Base-by-base conservation (phyloP, 75 land plant species). In the Cupressus sempervirens region DNA sequence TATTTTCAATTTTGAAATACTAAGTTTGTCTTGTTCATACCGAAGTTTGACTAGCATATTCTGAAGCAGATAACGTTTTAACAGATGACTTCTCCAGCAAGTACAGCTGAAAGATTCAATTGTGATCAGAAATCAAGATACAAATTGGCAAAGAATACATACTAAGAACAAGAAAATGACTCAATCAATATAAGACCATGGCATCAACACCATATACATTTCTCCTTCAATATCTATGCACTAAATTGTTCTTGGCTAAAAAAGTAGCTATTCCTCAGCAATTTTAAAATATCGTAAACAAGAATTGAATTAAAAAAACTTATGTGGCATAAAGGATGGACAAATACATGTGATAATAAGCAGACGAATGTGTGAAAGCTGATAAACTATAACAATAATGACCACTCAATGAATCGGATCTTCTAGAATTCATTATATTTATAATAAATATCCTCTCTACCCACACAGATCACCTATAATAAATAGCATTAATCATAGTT, bases 21-120 rank as follows among this genome's bases (percentile, higher is more conserved):
- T n/a, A 79, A 79, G n/a, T 3, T 79, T 45, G n/a, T 43, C 5
- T 45, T 45, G n/a, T 38, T 81, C 94, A 53, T 94, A 95, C 96
- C 90, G 99, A 96, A 82, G 99, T 94, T 86, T 93, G 89, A 81
- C 89, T 94, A 46, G 98, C 94, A 84, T 96, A 97, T 85, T 97
- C 99, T 72, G 98, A 81, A 77, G 91, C 94, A 80, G 98, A 97
- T 2, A 97, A 88, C 52, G 89, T 90, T 62, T 96, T 93, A 82
- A 93, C 99, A 12, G 94, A 90, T 83, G 92, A 88, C 83, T 89
- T 91, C 67, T 88, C 95, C 90, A 97, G 85, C 32, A 97, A 87
- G 84, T 90, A 93, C 46, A 97, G 96, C 96, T 97, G 92, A 73
- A 43, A 87, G 50, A 82, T 68, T 45, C 29, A 45, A 45, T 0